Evolutionary conservation across 805 yeast genomes (phyloP), one percentile per base, ranked within the genome.

Genomic region (Teunomyces panamensis): DNA sequence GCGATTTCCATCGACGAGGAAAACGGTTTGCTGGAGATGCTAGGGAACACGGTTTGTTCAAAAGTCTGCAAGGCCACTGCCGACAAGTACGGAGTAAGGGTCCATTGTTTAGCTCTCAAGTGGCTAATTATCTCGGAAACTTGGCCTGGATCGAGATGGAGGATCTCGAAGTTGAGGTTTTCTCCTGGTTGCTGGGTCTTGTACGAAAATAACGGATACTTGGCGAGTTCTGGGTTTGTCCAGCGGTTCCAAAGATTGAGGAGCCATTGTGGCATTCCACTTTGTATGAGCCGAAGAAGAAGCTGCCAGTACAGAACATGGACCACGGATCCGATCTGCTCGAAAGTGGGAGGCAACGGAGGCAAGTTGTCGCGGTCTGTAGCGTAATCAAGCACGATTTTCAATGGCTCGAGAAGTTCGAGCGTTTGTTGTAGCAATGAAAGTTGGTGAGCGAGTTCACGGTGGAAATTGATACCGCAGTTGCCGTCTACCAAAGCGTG

Each of bases 401-500:
- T n/a, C n/a, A 24, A n/a, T 8, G 27, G 9, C n/a, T 5, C 30
- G 20, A 5, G 2, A 5, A 17, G 9, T 6, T 5, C 30, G 20
- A 6, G 3, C 7, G 17, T n/a, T 14, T 17, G n/a, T 9, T 35
- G 35, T 29, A 44, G 49, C 30, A 45, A 28, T 26, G 24, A 51
- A 46, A 56, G 37, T 33, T 55, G 56, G 16, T 49, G 39, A 10
- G 55, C 39, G 26, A 68, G 56, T 24, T 61, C 58, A 14, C 53
- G 48, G 37, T 66, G 71, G 50, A 70, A 65, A 39, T 52, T 53
- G 13, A 49, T 46, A 2, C 67, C 70, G 11, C 69, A 56, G 11
- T 57, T 56, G 2, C 74, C 76, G 52, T 71, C 75, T 36, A 63
- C 60, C 9, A 65, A 47, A 3, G 59, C 26, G 50, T 32, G 13